Evolutionary conservation across 208 protist species (phyloP), one percentile per base, ranked within the genome.

Genomic region (Trypanosoma cruzi): DNA sequence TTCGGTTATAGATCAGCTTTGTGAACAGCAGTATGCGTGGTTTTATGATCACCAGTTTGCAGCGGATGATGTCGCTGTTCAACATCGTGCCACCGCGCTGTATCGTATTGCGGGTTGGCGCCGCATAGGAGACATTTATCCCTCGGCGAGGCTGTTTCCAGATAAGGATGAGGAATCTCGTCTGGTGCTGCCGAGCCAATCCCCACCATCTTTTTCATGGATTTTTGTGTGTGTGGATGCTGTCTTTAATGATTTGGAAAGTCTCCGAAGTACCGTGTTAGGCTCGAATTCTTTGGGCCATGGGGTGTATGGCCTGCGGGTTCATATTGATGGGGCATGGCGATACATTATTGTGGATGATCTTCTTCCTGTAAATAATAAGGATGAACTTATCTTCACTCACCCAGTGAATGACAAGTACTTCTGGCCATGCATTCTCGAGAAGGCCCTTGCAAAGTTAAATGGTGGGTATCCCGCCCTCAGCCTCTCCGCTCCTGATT

Each of bases 361-460:
- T 64, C 94, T 89, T 60, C 68, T 97, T 32, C 92, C 92, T 0
- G 84, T 95, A 10, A 80, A 95, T 67, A 61, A 50, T 26, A 67
- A 82, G 32, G 88, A 89, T 28, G 60, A 74, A 13, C 71, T 85
- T 48, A 73, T 94, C 56, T 97, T 97, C 78, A 78, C 80, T 14
- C 71, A 84, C 13, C 79, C 83, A 20, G 73, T 86, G 10, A 32
- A 69, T 37, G 71, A 56, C 32, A 66, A 75, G 31, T 83, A 75
- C 62, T 75, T 85, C 42, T 97, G 92, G 92, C 84, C 85, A 26
- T 93, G 83, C 64, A 75, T 97, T 31, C 28, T 95, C 16, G 92
- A 97, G 58, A 97, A 97, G 76, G 83, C 85, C 40, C 55, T 95
- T 20, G 92, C 92, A 11, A 97, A 97, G 73, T 42, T 95, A 44